Conservation (phyloP, 176 grass and related monocot genomes). For the maize (Zea mays) region Zm-B73-REFERENCE-NAM-5.0 NC_050100.1:11461501-11462000, state of each 20-base stretch:
- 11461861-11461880: constrained; percentile 23
- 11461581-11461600: neutral
- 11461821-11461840: no score
- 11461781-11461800: no score
- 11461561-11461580: constrained; percentile 7
- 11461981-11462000: neutral
- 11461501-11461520: neutral
- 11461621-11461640: constrained; percentile 17
- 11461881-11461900: constrained; percentile 2
- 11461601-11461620: neutral
- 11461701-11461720: no score
- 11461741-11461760: no score
- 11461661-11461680: neutral
- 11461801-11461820: no score
- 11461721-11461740: no score
- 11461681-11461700: no score
- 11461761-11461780: no score
- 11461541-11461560: neutral
- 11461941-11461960: constrained; percentile 20
- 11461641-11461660: neutral
- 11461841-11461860: neutral
- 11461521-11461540: constrained; percentile 8
- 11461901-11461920: neutral
- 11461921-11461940: constrained; percentile 17
- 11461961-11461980: neutral